Evolutionary conservation across 2,329 filamentous ascomycete species (phyloP).

Genomic region (Bipolaris zeicola): DNA sequence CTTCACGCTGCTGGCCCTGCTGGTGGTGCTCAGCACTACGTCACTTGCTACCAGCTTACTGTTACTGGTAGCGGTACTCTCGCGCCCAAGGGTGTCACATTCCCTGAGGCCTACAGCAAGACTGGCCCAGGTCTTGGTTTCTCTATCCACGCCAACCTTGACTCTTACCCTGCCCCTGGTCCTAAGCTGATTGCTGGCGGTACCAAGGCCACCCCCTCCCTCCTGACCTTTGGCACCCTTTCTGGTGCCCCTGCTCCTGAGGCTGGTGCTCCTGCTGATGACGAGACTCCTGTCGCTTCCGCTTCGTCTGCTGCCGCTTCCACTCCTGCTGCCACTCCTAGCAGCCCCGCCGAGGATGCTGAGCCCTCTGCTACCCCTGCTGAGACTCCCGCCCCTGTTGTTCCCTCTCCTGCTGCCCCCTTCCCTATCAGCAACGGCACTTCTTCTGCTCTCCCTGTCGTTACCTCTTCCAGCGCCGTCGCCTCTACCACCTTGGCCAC

Average conservation of each 20-base stretch:
- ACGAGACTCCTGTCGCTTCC: slow-evolving; percentile 22
- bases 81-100: slow-evolving; percentile 53
- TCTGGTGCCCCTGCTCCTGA: slow-evolving; percentile 25
- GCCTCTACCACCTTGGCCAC: slow-evolving; percentile 32
- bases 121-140: slow-evolving; percentile 51
- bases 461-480: slow-evolving; percentile 2
- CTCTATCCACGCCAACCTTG: slow-evolving; percentile 48
- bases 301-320: slow-evolving; percentile 14
- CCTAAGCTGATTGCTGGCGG: slow-evolving; percentile 46
- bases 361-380: slow-evolving; percentile 13
- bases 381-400: slow-evolving; percentile 8
- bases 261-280: slow-evolving; percentile 22
- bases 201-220: slow-evolving; percentile 28
- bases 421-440: slow-evolving; percentile 18
- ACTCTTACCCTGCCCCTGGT: slow-evolving; percentile 50
- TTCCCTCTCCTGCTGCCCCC: slow-evolving; percentile 7
- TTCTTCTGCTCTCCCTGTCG: slow-evolving; percentile 7
- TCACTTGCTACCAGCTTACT: slow-evolving; percentile 53
- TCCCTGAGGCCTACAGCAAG: slow-evolving; percentile 52
- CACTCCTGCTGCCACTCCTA: not conserved
- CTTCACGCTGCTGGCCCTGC: slow-evolving; percentile 49
- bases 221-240: slow-evolving; percentile 34
- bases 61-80: slow-evolving; percentile 44
- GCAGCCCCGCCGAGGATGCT: slow-evolving; percentile 9
- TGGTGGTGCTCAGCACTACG: slow-evolving; percentile 55